These are phyloP conservation scores for Tuber umbilicatum DNA, from an alignment of 495 filamentous ascomycete species.

Conservation along the genomic window DNA sequence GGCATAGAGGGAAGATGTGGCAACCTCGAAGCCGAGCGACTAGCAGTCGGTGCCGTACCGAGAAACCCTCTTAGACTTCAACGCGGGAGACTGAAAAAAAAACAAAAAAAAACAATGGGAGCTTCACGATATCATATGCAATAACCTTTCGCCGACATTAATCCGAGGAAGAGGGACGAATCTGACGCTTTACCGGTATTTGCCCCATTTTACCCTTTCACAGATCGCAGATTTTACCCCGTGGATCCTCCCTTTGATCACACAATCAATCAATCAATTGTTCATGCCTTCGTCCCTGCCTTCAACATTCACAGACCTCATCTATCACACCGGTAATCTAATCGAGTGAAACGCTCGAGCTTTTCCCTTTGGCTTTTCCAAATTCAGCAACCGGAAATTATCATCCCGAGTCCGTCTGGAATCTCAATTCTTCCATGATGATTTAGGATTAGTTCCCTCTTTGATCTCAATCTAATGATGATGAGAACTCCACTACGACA, in stretches of 20 bases:
- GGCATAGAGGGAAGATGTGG: background rate
- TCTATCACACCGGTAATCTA: background rate
- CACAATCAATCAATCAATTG: background rate
- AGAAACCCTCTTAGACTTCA: background rate
- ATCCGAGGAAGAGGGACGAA: conserved; percentile 8
- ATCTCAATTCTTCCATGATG: background rate
- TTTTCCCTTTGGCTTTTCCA: background rate
- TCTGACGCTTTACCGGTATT: background rate
- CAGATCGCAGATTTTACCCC: background rate
- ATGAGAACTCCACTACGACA: background rate
- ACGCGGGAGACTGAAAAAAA: background rate
- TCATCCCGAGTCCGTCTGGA: background rate
- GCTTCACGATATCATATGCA: background rate
- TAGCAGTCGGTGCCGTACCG: background rate
- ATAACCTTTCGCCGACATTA: conserved; percentile 11
- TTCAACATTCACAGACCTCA: conserved; percentile 15
- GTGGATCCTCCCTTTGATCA: background rate
- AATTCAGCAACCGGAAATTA: background rate
- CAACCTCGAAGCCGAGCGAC: background rate
- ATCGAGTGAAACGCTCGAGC: background rate
- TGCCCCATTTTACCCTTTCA: background rate
- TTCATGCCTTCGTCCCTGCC: conserved; percentile 22
- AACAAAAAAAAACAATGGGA: background rate
- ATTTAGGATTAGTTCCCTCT: background rate
- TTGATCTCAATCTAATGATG: background rate